Evolutionary conservation across 495 filamentous ascomycete species (phyloP).

Genomic region (Penicillium alfredii): DNA sequence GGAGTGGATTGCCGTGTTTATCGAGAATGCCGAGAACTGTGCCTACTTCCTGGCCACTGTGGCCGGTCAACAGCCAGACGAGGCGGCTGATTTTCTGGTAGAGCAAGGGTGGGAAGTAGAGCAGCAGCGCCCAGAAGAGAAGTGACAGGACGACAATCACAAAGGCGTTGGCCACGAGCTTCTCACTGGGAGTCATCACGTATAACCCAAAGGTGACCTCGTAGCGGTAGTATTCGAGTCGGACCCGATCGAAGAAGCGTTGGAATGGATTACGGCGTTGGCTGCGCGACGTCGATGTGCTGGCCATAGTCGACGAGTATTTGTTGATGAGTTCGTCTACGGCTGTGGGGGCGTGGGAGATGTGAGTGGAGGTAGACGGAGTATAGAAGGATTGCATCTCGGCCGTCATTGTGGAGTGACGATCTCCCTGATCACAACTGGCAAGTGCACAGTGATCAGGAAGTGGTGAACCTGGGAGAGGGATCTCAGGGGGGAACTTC

Average conservation of each 20-base stretch:
- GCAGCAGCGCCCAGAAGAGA: slow-evolving; percentile 32
- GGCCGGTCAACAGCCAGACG: slow-evolving; percentile 39
- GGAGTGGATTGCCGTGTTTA: slow-evolving; percentile 14
- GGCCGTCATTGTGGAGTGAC: slow-evolving; percentile 23
- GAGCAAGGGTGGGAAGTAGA: slow-evolving; percentile 38
- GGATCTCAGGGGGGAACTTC: not conserved
- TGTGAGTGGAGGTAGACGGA: slow-evolving; percentile 23
- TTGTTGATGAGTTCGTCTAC: slow-evolving; percentile 36
- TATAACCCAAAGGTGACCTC: slow-evolving; percentile 70
- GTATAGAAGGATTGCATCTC: slow-evolving; percentile 40
- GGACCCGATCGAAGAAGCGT: slow-evolving; percentile 46
- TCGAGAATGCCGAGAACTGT: slow-evolving; percentile 29
- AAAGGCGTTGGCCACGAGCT: slow-evolving; percentile 58
- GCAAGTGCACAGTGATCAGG: not conserved
- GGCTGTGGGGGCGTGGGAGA: slow-evolving; percentile 29
- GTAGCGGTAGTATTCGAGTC: slow-evolving; percentile 67
- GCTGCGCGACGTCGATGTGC: slow-evolving; percentile 9
- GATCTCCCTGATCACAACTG: slow-evolving; percentile 4
- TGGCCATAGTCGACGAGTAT: slow-evolving; percentile 31
- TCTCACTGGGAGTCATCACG: slow-evolving; percentile 66
- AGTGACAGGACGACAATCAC: slow-evolving; percentile 32
- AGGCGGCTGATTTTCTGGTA: slow-evolving; percentile 34
- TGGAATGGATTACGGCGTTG: slow-evolving; percentile 24
- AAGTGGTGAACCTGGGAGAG: too few relatives aligned
- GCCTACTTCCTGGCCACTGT: slow-evolving; percentile 28